Base-by-base conservation (phyloP, 768 basidiomycete genomes). In the Naganishia antarctica region DNA sequence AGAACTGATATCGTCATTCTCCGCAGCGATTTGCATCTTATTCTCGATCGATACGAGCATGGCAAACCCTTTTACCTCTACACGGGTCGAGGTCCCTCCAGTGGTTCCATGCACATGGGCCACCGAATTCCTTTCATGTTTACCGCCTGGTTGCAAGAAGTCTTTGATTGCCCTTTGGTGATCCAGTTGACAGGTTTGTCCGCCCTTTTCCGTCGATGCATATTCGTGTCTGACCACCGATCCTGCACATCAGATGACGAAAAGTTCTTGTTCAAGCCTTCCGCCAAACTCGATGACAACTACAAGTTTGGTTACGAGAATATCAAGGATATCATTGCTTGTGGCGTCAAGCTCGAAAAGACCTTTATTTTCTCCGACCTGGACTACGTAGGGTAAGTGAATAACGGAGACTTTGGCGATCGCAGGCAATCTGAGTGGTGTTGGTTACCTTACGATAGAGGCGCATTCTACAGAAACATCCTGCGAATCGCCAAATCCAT, bases 351-450 rank as follows among this genome's bases (percentile, higher is more conserved):
- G 65, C 81, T 85, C 25, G 84, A 91, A 63, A 90, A 88, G 81
- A 99, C 96, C 2, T 98, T 97, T 79, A 96, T 99, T 72, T 98
- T 98, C 81, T 92, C 88, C 74, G 82, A 98, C 71, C 88, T 91
- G 67, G 86, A 87, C 41, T 93, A 85, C 70, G 84, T 98, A 71
- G 90, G 80, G 81, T 81, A 50, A 63, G 80, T 70, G 13, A 12
- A 37, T 5, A 13, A 7, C 25, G 3, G 26, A 28, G 5, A 9
- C n/a, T 1, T 23, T 41, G 21, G 4, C 40, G n/a, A n/a, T n/a
- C n/a, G n/a, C n/a, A n/a, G n/a, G n/a, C n/a, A n/a, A n/a, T n/a
- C n/a, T n/a, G n/a, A n/a, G n/a, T n/a, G n/a, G n/a, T n/a, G n/a
- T n/a, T n/a, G n/a, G n/a, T n/a, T n/a, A n/a, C n/a, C n/a, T n/a